Evolutionary conservation across 805 yeast species (phyloP), one percentile per base, ranked within the genome.

Genomic region (Ogataea kodamae): DNA sequence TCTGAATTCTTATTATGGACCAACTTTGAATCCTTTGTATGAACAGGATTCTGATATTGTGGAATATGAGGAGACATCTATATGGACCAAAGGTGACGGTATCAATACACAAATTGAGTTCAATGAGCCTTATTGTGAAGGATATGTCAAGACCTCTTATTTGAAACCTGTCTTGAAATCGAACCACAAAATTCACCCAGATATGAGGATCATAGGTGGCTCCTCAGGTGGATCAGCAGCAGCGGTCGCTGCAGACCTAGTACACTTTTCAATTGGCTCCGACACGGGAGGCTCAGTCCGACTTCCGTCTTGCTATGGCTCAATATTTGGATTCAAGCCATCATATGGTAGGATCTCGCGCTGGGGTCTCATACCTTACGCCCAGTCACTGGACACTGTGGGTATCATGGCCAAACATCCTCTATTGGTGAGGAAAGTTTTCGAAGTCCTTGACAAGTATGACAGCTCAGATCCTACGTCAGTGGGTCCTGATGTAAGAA

Each of bases 251-350:
- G 73, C 81, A 0, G 80, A 64, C 1, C 52, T 77, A 42, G 81
- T 77, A 20, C 86, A 81, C 52, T 78, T 84, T 48, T 74, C 95
- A 1, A 59, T 92, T 22, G 99, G 98, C 0, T 84, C 97, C 1
- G 99, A 92, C 50, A 92, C 99, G 0, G 99, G 99, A 5, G 99
- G 99, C 0, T 87, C 97, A 0, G 86, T 92, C 0, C 69, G 99
- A 41, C 64, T 86, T 13, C 99, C 99, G 0, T 94, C 95, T 1
- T 80, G 95, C 12, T 87, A 81, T 55, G 80, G 90, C 46, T 85
- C 89, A 2, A 70, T 82, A 0, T 62, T 76, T 18, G 98, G 98
- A 1, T 87, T 87, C 63, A 92, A 92, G 57, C 98, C 98, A 1
- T 71, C 92, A 0, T 92, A 92, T 56, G 98, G 98, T 0, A 68